These are phyloP conservation scores for Nyctanthes arbortristis DNA, from an alignment of 257 asterid species.

Conservation along the genomic window DNA sequence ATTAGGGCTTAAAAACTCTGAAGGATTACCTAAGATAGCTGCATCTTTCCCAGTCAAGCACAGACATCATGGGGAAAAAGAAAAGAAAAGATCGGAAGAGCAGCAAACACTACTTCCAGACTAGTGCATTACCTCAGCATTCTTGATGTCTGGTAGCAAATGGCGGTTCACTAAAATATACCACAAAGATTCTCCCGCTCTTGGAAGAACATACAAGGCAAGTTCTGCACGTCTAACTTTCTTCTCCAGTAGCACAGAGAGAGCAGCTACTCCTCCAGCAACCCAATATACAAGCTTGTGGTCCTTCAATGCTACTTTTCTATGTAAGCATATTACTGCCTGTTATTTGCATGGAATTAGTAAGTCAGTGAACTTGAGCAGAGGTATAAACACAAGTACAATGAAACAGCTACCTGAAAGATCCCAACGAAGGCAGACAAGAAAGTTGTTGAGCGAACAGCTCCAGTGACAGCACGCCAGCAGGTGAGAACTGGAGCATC, in stretches of 20 bases:
- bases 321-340: slow-evolving; percentile 90
- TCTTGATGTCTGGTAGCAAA: slow-evolving; percentile 78
- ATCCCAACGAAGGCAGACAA: slow-evolving; percentile 96
- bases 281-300: slow-evolving; percentile 95
- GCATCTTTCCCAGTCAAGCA: no score
- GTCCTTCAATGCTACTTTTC: slow-evolving; percentile 89
- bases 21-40: no score
- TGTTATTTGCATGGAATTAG: slow-evolving; percentile 39
- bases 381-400: slow-evolving; percentile 20
- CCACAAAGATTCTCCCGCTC: slow-evolving; percentile 99
- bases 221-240: slow-evolving; percentile 96
- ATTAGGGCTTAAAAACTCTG: no score
- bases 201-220: slow-evolving; percentile 94
- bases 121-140: slow-evolving; percentile 70
- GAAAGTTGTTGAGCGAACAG: slow-evolving; percentile 92
- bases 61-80: background rate
- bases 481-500: slow-evolving; percentile 90
- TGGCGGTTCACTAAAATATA: slow-evolving; percentile 87
- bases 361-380: slow-evolving; percentile 33
- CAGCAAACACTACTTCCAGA: background rate
- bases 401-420: slow-evolving; percentile 69
- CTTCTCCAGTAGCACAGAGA: slow-evolving; percentile 90
- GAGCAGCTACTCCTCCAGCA: slow-evolving; percentile 90
- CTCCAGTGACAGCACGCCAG: slow-evolving; percentile 83
- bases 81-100: background rate